These are phyloP conservation scores for Penicillium cinerascens DNA, from an alignment of 495 filamentous ascomycete genomes.

Conservation along the genomic window DNA sequence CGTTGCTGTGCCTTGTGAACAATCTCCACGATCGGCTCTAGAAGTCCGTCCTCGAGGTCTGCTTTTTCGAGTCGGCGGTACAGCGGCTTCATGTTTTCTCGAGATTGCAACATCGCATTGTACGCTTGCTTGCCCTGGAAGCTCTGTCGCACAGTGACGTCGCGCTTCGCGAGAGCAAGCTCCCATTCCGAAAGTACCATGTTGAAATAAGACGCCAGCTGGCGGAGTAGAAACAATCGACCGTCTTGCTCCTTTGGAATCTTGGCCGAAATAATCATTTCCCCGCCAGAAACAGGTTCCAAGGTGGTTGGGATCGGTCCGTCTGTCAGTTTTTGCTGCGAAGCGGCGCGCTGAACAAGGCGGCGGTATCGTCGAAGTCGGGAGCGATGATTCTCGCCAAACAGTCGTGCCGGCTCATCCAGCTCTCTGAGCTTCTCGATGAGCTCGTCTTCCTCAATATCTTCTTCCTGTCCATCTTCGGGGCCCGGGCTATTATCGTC, in stretches of 20 bases:
- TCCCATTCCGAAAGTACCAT: conserved; percentile 91
- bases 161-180: conserved; percentile 65
- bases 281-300: conserved; percentile 68
- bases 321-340: conserved; percentile 52
- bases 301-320: conserved; percentile 71
- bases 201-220: conserved; percentile 88
- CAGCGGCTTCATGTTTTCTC: conserved; percentile 84
- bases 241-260: conserved; percentile 56
- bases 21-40: conserved; percentile 89
- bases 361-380: conserved; percentile 66
- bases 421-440: conserved; percentile 62
- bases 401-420: conserved; percentile 69
- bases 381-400: conserved; percentile 75
- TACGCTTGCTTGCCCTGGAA: conserved; percentile 73
- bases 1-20: conserved; percentile 83
- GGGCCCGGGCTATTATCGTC: conserved; percentile 36
- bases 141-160: conserved; percentile 61
- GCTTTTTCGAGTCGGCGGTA: conserved; percentile 82
- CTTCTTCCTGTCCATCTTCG: conserved; percentile 50
- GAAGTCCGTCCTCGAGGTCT: conserved; percentile 71
- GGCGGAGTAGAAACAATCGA: conserved; percentile 69
- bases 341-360: conserved; percentile 44
- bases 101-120: conserved; percentile 73
- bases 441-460: conserved; percentile 72
- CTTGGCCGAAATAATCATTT: conserved; percentile 74